Evolutionary conservation across 306 rosid genomes (phyloP), one percentile per base, ranked within the genome.

Genomic region (Hippophae gyantsensis): DNA sequence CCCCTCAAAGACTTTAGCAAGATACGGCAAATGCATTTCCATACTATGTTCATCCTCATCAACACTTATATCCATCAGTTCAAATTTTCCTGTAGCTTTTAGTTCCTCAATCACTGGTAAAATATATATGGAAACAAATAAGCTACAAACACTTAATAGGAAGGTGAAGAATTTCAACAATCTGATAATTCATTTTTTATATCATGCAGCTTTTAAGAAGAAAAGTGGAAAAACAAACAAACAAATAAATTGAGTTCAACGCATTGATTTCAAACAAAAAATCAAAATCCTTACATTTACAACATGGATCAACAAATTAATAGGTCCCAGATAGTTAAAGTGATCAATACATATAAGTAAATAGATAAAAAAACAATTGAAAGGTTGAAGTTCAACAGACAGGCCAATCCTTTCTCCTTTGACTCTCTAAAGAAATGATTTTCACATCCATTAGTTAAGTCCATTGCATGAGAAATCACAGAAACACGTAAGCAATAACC

Each of bases 41-140:
- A 93, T 89, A 85, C 99, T 93, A 69, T 93, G 99, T 75, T 93
- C 99, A 68, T 93, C 97, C 80, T 93, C 99, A 70, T 93, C 99
- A 54, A 82, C 64, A 8, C 55, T 80, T 61, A 89, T 84, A 76
- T 78, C 80, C 99, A 93, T 93, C 67, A 52, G 58, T 56, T 84
- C 99, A 69, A 93, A 89, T 56, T 82, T 79, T 48, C 90, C 97
- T 0, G 89, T 82, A 10, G 99, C 95, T 75, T 84, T 93, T 66
- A 93, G 90, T 72, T 86, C 81, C 81, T 86, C 85, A 14, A 61
- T 84, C 48, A 89, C 99, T 93, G 81, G 62, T 10, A 60, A 74
- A 64, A 18, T 62, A 62, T 32, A 54, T 42, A 50, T 18, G 13
- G 10, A 43, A 40, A 50, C 2, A 45, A 56, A 40, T 9, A 32